A percentile compares a stretch with the other conserved stretches of the same genome.
Conservation (phyloP, 768 basidiomycete genomes). For the Boletellus ananas region DNA sequence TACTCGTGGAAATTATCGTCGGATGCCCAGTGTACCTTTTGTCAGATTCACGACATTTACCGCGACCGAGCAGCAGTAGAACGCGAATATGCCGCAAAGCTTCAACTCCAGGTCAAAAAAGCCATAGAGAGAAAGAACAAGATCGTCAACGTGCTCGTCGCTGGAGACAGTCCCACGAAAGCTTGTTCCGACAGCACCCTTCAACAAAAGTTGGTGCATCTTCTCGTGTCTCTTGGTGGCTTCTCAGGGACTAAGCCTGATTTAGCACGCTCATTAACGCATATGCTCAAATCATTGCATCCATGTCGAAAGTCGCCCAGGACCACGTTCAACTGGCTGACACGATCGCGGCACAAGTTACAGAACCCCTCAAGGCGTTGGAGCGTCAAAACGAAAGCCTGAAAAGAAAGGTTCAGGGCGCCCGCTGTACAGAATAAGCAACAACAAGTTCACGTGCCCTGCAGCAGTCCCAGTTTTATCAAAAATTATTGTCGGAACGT, state of each 20-base stretch:
- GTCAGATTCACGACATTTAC: slow-evolving; percentile 71
- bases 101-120: slow-evolving; percentile 63
- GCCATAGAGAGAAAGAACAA: slow-evolving; percentile 69
- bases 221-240: not conserved
- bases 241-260: slow-evolving; percentile 13
- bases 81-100: slow-evolving; percentile 72
- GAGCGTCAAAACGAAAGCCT: slow-evolving; percentile 62
- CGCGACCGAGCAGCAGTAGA: slow-evolving; percentile 63
- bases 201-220: slow-evolving; percentile 48
- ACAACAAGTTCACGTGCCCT: slow-evolving; percentile 10
- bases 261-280: slow-evolving; percentile 70
- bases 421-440: not conserved
- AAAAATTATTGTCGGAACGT: slow-evolving; percentile 65
- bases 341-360: slow-evolving; percentile 51
- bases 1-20: not conserved
- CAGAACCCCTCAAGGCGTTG: slow-evolving; percentile 57
- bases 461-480: slow-evolving; percentile 67
- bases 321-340: slow-evolving; percentile 71
- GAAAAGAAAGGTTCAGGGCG: slow-evolving; percentile 56
- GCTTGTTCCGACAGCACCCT: slow-evolving; percentile 50
- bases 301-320: slow-evolving; percentile 56
- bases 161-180: slow-evolving; percentile 69
- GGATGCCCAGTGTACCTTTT: slow-evolving; percentile 1
- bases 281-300: slow-evolving; percentile 62
- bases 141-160: slow-evolving; percentile 47